Percentiles rank a stretch among this genome's conserved stretches.
phyloP scores from a whole-genome alignment of 169 alveolate genomes.

The Toxoplasma gondii region DNA sequence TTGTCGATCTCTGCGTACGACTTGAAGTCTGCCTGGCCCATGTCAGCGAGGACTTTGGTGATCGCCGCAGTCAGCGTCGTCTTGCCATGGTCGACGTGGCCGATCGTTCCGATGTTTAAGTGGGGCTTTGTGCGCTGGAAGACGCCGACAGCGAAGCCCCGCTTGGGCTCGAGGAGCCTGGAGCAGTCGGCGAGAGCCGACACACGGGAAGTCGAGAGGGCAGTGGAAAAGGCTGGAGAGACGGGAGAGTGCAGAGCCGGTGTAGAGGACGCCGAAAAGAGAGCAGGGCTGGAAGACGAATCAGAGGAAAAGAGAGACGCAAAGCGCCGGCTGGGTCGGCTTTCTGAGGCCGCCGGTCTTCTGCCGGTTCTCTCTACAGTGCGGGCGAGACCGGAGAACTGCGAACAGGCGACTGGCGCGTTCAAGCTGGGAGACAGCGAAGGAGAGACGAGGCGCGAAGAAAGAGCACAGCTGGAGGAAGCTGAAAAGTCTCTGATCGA shows the following conservation, averaged over 20 bases:
- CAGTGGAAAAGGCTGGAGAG: background rate
- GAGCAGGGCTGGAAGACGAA: background rate
- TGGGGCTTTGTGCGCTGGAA: slow-evolving; percentile 93
- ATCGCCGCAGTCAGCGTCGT: slow-evolving; percentile 96
- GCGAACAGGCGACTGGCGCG: too few relatives aligned
- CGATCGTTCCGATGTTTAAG: slow-evolving; percentile 96
- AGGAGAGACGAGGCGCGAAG: background rate
- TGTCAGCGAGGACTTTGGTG: slow-evolving; percentile 81
- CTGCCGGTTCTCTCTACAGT: too few relatives aligned
- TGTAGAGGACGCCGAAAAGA: background rate
- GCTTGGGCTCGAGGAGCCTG: background rate
- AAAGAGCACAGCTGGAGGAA: background rate
- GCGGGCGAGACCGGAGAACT: too few relatives aligned
- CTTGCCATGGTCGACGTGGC: slow-evolving; percentile 97
- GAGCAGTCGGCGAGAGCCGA: background rate
- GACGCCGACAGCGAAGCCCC: slow-evolving; percentile 51
- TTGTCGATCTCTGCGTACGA: slow-evolving; percentile 82
- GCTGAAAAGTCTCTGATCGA: background rate
- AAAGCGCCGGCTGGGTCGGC: background rate
- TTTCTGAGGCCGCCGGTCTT: background rate
- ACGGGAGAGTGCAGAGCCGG: background rate
- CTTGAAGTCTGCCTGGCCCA: slow-evolving; percentile 76
- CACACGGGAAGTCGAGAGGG: background rate
- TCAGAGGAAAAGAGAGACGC: background rate
- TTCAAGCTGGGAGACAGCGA: background rate